phyloP scores from a whole-genome alignment of 2,329 filamentous ascomycete genomes.

The Fusarium temperatum region DNA sequence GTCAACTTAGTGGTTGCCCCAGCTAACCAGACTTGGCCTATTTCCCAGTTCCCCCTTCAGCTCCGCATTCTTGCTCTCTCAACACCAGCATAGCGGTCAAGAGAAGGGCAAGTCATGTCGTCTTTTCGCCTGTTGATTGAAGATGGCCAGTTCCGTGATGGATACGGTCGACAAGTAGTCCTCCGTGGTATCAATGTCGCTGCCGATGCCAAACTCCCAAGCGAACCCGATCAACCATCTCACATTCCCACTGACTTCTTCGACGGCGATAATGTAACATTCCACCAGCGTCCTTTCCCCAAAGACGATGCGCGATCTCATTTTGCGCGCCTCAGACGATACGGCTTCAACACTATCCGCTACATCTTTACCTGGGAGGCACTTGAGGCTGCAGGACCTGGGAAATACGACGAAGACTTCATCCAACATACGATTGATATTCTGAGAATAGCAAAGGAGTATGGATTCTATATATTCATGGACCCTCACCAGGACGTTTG shows the following conservation, averaged over 20 bases:
- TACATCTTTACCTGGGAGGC: slow-evolving; percentile 99
- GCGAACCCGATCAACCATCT: slow-evolving; percentile 81
- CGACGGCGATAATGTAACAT: slow-evolving; percentile 90
- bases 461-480: slow-evolving; percentile 97
- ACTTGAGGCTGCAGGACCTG: slow-evolving; percentile 91
- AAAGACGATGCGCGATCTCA: slow-evolving; percentile 85
- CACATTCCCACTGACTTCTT: slow-evolving; percentile 84
- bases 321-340: slow-evolving; percentile 85
- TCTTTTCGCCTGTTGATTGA: slow-evolving; percentile 83
- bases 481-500: slow-evolving; percentile 99
- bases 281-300: slow-evolving; percentile 85
- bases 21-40: slow-evolving; percentile 26
- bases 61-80: slow-evolving; percentile 2
- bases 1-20: slow-evolving; percentile 10
- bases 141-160: slow-evolving; percentile 84
- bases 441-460: slow-evolving; percentile 83
- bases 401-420: slow-evolving; percentile 92
- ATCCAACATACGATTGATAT: slow-evolving; percentile 90
- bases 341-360: slow-evolving; percentile 94
- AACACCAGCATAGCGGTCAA: slow-evolving; percentile 4
- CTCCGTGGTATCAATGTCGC: slow-evolving; percentile 95
- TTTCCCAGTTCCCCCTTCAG: slow-evolving; percentile 23
- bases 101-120: slow-evolving; percentile 64
- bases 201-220: slow-evolving; percentile 89
- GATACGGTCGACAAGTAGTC: slow-evolving; percentile 82